Conservation (phyloP, 1,284 basidiomycete species). For the Cystobasidium slooffiae region DNA sequence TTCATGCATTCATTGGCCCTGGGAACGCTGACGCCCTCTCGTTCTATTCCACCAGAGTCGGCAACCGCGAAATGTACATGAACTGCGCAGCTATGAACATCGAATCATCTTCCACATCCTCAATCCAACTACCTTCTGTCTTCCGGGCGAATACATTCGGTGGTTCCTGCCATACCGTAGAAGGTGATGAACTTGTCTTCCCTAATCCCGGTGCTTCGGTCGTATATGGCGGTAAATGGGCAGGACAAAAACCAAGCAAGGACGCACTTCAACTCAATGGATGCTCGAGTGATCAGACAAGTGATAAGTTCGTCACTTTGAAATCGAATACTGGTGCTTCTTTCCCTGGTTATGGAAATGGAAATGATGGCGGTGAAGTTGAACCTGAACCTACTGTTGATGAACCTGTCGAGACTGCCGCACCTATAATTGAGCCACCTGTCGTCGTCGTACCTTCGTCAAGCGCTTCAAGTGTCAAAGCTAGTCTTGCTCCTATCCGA, state of each 20-base stretch:
- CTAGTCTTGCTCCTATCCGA: too few relatives aligned
- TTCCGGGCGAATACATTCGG: slow-evolving; percentile 34
- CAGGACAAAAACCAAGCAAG: slow-evolving; percentile 23
- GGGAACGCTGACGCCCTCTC: not conserved
- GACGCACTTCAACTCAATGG: slow-evolving; percentile 7
- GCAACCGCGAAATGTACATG: slow-evolving; percentile 43
- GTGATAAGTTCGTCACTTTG: slow-evolving; percentile 21
- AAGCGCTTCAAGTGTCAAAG: too few relatives aligned
- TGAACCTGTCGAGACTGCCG: slow-evolving; percentile 1
- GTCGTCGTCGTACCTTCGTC: too few relatives aligned
- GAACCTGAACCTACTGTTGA: not conserved
- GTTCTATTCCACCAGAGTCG: slow-evolving; percentile 6
- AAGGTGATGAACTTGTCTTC: slow-evolving; percentile 41
- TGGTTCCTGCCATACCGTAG: slow-evolving; percentile 31
- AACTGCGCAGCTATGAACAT: slow-evolving; percentile 38
- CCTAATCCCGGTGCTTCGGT: slow-evolving; percentile 43
- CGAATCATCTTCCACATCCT: slow-evolving; percentile 23
- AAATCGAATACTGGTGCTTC: slow-evolving; percentile 28
- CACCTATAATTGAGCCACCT: not conserved
- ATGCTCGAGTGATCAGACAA: slow-evolving; percentile 1
- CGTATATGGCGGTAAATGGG: slow-evolving; percentile 38
- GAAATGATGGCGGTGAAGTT: not conserved
- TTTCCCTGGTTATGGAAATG: not conserved
- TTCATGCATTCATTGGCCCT: not conserved
- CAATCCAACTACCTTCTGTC: slow-evolving; percentile 33